These are phyloP conservation scores for Globisporangium canariense DNA, from an alignment of 352 stramenopile genomes.

Conservation along the genomic window DNA sequence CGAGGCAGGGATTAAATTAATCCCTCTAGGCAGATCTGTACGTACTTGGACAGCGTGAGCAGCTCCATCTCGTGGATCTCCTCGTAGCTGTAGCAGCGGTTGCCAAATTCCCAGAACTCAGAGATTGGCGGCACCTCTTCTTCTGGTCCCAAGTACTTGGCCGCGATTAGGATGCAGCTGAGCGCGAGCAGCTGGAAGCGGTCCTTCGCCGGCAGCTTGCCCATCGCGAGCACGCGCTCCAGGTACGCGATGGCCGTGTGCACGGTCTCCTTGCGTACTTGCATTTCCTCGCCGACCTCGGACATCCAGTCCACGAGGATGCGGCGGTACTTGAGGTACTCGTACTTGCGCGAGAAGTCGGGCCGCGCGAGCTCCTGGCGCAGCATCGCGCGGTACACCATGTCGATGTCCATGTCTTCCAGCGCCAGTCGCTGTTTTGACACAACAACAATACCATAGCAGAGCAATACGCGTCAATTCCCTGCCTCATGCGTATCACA, in stretches of 20 bases:
- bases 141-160: slow-evolving; percentile 79
- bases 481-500: neutral
- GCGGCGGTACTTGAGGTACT: slow-evolving; percentile 81
- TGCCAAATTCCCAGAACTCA: slow-evolving; percentile 85
- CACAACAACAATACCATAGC: neutral
- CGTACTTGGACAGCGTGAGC: slow-evolving; percentile 47
- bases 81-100: slow-evolving; percentile 80
- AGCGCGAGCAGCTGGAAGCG: slow-evolving; percentile 81
- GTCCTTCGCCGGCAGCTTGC: slow-evolving; percentile 61
- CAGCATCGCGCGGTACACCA: slow-evolving; percentile 71
- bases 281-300: slow-evolving; percentile 81
- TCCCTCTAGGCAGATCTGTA: neutral
- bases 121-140: slow-evolving; percentile 76
- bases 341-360: slow-evolving; percentile 71
- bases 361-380: slow-evolving; percentile 65
- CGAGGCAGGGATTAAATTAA: slow-evolving; percentile 2
- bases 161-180: slow-evolving; percentile 71
- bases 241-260: slow-evolving; percentile 80
- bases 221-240: slow-evolving; percentile 64
- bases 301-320: slow-evolving; percentile 85
- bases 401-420: slow-evolving; percentile 71
- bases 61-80: slow-evolving; percentile 80
- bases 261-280: slow-evolving; percentile 78
- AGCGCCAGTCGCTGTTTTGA: slow-evolving; percentile 57
- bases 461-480: neutral